Evolutionary conservation across 805 yeast genomes (phyloP).

Genomic region (Wickerhamiella allomyrinae): DNA sequence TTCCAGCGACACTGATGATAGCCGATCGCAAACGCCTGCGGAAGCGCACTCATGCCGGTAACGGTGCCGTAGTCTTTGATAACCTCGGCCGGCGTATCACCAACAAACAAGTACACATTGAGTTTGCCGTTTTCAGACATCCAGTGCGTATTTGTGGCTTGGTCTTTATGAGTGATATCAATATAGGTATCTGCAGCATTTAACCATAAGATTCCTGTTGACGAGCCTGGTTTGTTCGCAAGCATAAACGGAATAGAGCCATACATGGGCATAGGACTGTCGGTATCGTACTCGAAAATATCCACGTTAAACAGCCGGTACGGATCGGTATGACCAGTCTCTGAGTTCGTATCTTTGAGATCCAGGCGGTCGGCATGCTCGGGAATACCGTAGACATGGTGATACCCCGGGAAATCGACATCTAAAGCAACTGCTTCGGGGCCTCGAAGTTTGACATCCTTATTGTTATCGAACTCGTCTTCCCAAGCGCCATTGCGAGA

Average conservation of each 20-base stretch:
- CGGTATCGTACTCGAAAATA: constrained; percentile 80
- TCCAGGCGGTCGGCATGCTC: constrained; percentile 81
- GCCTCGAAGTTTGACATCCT: constrained; percentile 45
- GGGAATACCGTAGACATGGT: constrained; percentile 81
- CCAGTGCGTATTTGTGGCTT: constrained; percentile 58
- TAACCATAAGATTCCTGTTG: constrained; percentile 80
- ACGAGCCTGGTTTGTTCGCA: constrained; percentile 41
- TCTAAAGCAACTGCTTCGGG: constrained; percentile 87
- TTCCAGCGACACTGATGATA: constrained; percentile 98
- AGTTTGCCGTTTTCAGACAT: constrained; percentile 79
- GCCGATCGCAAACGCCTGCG: constrained; percentile 67
- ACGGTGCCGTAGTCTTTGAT: constrained; percentile 47
- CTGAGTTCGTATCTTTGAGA: constrained; percentile 48
- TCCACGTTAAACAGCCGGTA: constrained; percentile 87
- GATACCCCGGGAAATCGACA: constrained; percentile 44
- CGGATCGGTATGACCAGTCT: constrained; percentile 37
- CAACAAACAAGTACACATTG: constrained; percentile 60
- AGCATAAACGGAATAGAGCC: constrained; percentile 86
- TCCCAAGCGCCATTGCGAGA: constrained; percentile 48
- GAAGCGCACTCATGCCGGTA: constrained; percentile 62
- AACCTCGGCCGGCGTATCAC: constrained; percentile 40
- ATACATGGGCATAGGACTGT: constrained; percentile 81
- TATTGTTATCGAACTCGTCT: constrained; percentile 56
- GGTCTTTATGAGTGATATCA: constrained; percentile 37
- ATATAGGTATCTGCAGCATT: constrained; percentile 88